These are phyloP conservation scores for Phaffia tasmanica DNA, from an alignment of 768 basidiomycete genomes.

Conservation along the genomic window DNA sequence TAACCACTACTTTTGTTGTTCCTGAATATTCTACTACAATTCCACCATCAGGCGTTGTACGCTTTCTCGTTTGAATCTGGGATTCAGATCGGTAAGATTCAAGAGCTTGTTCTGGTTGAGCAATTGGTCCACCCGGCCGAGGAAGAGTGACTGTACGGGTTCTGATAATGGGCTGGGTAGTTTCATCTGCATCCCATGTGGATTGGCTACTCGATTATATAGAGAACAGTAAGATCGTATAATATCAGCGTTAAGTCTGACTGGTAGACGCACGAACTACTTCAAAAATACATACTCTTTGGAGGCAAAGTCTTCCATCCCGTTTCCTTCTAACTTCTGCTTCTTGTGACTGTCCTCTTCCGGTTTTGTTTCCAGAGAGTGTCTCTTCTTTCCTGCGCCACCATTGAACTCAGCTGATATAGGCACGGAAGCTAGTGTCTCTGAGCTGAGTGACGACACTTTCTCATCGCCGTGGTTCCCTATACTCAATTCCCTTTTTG, in stretches of 20 bases:
- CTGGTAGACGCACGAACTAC: not conserved
- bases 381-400: too few species aligned
- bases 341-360: not conserved
- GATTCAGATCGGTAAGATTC: too few species aligned
- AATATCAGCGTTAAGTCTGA: not conserved
- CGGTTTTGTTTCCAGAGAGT: not conserved
- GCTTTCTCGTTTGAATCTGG: too few species aligned
- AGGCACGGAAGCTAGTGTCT: not conserved
- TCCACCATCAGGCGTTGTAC: too few species aligned
- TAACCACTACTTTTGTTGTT: too few species aligned
- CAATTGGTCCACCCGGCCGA: not conserved
- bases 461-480: constrained; percentile 3
- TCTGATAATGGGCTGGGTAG: constrained; percentile 1
- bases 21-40: too few species aligned
- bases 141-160: constrained; percentile 3
- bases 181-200: constrained; percentile 6
- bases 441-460: not conserved
- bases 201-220: not conserved
- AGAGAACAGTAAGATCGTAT: not conserved
- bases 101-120: too few species aligned
- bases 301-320: not conserved
- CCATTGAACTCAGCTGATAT: too few species aligned
- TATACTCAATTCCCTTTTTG: not conserved
- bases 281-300: not conserved
- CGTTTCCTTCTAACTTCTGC: not conserved